Base-by-base conservation (phyloP, 2,329 filamentous ascomycete genomes). In the Neurospora sp. region DNA sequence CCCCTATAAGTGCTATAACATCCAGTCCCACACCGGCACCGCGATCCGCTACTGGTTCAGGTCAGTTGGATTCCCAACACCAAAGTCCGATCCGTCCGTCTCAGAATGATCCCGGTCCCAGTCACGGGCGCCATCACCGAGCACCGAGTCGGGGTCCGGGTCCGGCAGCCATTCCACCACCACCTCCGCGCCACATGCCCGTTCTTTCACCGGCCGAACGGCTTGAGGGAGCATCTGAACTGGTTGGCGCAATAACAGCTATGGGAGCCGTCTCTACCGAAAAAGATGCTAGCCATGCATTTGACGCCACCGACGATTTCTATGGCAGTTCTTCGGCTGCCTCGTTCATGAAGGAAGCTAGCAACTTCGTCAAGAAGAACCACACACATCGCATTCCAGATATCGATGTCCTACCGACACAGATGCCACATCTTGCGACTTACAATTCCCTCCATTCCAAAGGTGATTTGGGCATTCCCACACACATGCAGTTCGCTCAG, bases 281-380 rank as follows among this genome's bases (percentile, higher is more conserved):
- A 6, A 67, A 73, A 12, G 72, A 74, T 33, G 70, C 66, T 3
- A n/a, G 41, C 41, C 39, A 43, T 4, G 66, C 71, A 2, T 75
- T 77, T 19, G 75, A 77, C n/a, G 71, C 69, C 66, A 66, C 33
- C 36, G 74, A 79, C 40, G 76, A 78, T 62, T 82, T 78, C 52
- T 82, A 79, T 41, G 81, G 81, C 3, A 77, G 76, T 68, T 81
- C 81, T 1, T 81, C 80, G 0, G 77, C 79, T 2, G 80, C 78
- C 0, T 81, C 78, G 0, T 80, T 83, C 57, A 77, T 82, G 72
- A 79, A 80, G 36, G 79, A 82, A 38, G 77, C 80, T 1, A 77
- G 74, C 66, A 75, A 75, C 1, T 76, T 77, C 0, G 77, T 80
- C 66, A 74, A 73, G 66, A 28, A 70, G 67, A 33, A 70, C 66